These are phyloP conservation scores for Geranium rotundifolium DNA, from an alignment of 345 rosid species.

Conservation along the genomic window DNA sequence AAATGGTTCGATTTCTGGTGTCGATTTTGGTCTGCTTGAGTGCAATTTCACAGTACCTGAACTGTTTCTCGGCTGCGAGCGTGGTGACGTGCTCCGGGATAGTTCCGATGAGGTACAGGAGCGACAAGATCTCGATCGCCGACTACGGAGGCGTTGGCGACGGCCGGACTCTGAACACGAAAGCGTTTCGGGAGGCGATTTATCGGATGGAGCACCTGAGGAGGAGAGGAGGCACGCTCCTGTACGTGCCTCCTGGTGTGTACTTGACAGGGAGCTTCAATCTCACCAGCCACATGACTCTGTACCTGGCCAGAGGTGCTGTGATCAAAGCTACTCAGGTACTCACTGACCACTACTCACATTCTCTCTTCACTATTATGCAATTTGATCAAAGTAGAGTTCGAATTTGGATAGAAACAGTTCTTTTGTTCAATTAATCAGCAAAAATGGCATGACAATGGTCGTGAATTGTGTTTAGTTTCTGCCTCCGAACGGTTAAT, in stretches of 20 bases:
- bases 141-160: constrained; percentile 47
- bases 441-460: too few species aligned
- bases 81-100: constrained; percentile 15
- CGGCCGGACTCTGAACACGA: constrained; percentile 43
- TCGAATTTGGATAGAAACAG: too few species aligned
- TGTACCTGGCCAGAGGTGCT: constrained; percentile 36
- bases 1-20: not conserved
- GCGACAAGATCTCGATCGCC: constrained; percentile 18
- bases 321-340: constrained; percentile 39
- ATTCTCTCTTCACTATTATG: too few species aligned
- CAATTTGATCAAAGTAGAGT: too few species aligned
- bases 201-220: constrained; percentile 34
- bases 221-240: constrained; percentile 43
- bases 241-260: constrained; percentile 37
- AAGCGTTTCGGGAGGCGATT: constrained; percentile 38
- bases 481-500: too few species aligned
- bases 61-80: not conserved
- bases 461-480: too few species aligned
- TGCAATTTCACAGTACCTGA: not conserved
- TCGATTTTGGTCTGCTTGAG: not conserved
- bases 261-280: constrained; percentile 44
- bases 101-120: constrained; percentile 18
- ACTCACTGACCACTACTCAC: not conserved
- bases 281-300: constrained; percentile 43
- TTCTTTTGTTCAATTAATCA: too few species aligned